Base-by-base conservation (phyloP, 2,329 filamentous ascomycete species). In the Fusarium sacchari region DNA sequence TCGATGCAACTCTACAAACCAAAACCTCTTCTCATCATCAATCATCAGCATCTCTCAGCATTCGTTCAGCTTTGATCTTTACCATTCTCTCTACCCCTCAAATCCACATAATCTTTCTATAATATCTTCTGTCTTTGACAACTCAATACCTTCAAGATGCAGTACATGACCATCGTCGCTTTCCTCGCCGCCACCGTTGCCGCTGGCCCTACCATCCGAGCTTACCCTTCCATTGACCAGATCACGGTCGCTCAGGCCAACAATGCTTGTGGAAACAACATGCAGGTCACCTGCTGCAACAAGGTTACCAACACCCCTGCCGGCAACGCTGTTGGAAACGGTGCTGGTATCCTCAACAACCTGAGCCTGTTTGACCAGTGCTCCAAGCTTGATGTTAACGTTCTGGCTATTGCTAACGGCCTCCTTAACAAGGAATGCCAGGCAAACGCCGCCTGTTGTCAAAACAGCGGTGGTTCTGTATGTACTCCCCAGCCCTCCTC, bases 381-480 rank as follows among this genome's bases (percentile, higher is more conserved):
- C 61, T 60, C 61, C 5, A 64, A 64, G 61, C 43, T 64, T 10
- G 28, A 64, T 15, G 37, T 64, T 7, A 44, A 64, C 5, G 61
- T 64, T 15, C 6, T 64, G 3, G 61, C 17, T 22, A 50, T 64
- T 37, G 61, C 61, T 12, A 61, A 64, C 6, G 10, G 15, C 44
- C 61, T 64, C 28, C 61, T 64, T 3, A 60, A 64, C 37, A 64
- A 64, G 56, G 56, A 64, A 20, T 64, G 61, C 56, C 30, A 49
- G 37, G 61, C 61, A 18, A 60, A 60, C 10, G 61, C 61, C 3
- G 56, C 61, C n/a, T 64, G 61, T 18, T 64, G 56, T 18, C 61
- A 64, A 14, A 26, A 64, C 43, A 64, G 44, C 14, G 42, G 32
- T 26, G 26, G 32, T 8, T 22, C 14, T 5, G 56, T 59, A 50